Evolutionary conservation across 805 yeast genomes (phyloP).

Genomic region (Starmera dryadoides): DNA sequence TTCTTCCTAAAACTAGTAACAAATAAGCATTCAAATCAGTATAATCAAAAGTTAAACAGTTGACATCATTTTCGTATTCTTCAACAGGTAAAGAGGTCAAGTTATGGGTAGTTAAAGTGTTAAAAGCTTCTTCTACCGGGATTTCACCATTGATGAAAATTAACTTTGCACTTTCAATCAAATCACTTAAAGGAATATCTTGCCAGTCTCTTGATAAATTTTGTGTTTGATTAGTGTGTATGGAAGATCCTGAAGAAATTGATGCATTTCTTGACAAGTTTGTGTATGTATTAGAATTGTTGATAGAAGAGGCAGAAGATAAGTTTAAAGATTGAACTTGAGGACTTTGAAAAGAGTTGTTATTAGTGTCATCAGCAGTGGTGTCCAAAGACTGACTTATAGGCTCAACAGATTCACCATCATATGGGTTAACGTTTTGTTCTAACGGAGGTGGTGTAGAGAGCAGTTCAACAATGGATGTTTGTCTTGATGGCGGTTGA

Average conservation of each 20-base stretch:
- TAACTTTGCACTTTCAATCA: conserved; percentile 74
- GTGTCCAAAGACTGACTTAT: neutral
- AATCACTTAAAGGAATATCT: conserved; percentile 59
- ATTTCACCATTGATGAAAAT: conserved; percentile 57
- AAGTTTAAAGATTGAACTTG: no score
- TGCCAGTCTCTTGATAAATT: conserved; percentile 55
- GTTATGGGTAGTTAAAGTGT: conserved; percentile 60
- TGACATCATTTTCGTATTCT: conserved; percentile 43
- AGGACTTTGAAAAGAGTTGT: conserved; percentile 7
- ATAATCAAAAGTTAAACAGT: conserved; percentile 85
- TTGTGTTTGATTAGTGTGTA: conserved; percentile 63
- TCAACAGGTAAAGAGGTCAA: conserved; percentile 85
- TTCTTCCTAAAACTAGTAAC: conserved; percentile 74
- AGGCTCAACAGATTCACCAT: neutral
- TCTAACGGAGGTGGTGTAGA: conserved; percentile 70
- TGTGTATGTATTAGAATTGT: no score
- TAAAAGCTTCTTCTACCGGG: conserved; percentile 86
- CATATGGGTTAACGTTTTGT: neutral
- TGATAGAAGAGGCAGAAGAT: no score
- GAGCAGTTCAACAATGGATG: conserved; percentile 68
- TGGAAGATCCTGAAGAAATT: conserved; percentile 42
- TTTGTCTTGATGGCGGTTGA: conserved; percentile 36
- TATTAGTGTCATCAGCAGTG: conserved; percentile 3
- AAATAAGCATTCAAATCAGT: conserved; percentile 85
- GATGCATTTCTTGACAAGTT: conserved; percentile 19